Percentiles rank a stretch among this genome's conserved stretches.
phyloP scores from a whole-genome alignment of 2,329 filamentous ascomycete genomes.

The Trichophyton verrucosum region DNA sequence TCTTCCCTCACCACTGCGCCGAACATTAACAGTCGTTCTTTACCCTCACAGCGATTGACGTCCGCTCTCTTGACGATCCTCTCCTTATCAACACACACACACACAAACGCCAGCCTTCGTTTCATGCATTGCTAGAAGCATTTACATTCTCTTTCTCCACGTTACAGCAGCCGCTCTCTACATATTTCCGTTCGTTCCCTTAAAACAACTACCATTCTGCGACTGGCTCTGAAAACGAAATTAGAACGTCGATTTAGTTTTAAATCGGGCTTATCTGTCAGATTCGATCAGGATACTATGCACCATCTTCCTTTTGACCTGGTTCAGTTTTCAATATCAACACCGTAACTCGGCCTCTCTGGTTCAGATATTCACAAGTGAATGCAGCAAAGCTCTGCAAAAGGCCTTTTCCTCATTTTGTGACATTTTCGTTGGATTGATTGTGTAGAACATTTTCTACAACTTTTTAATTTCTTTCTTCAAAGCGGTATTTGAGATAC shows the following conservation, averaged over 20 bases:
- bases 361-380: not conserved
- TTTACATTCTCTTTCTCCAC: not conserved
- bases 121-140: slow-evolving; percentile 3
- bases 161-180: not conserved
- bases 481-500: not conserved
- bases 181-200: not conserved
- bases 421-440: not conserved
- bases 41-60: slow-evolving; percentile 4
- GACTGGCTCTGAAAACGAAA: not conserved
- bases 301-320: not conserved
- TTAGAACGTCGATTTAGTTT: not conserved
- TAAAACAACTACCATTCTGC: not conserved
- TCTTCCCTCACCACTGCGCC: too few species aligned
- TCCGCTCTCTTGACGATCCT: slow-evolving; percentile 5
- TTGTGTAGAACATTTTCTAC: not conserved
- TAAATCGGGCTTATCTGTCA: not conserved
- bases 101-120: not conserved
- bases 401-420: not conserved
- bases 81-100: not conserved
- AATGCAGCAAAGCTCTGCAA: slow-evolving; percentile 4
- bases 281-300: not conserved
- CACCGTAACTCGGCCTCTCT: not conserved
- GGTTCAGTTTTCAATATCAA: not conserved
- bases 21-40: not conserved
- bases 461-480: not conserved